Evolutionary conservation across 73 alveolate species (phyloP), one percentile per base, ranked within the genome.

Genomic region (Paramecium caudatum): DNA sequence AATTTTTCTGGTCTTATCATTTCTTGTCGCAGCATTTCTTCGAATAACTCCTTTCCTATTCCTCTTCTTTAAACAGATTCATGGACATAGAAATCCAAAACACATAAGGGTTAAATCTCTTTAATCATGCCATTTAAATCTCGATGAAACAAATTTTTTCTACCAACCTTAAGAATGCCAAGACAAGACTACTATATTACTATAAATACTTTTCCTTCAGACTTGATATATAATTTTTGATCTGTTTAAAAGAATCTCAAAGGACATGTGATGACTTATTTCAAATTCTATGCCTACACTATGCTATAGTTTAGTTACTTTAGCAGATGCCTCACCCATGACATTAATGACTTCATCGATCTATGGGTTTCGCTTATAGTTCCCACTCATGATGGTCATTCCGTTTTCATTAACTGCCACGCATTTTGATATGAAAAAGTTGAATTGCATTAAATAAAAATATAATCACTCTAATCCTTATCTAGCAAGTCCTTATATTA

Each of bases 41-140:
- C 96, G 87, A 93, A 97, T 69, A 97, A 91, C 16, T 91, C 95
- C 91, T 96, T 96, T 45, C 99, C 99, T 46, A 91, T 78, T 10
- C 99, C 99, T 36, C 90, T 48, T 82, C 99, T 95, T 82, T 97
- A 94, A 68, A 93, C 91, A 15, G 94, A 90, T 80, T 97, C 99
- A 91, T 94, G 98, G 5, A 97, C 99, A 74, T 97, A 97, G 91
- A 97, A 97, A 86, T 97, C 99, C 39, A 97, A 88, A 15, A 97
- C 99, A 91, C 99, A 97, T 10, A 96, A 82, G 17, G 99, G 99
- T 48, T 91, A 83, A 36, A 97, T 94, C 91, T 97, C 99, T 30
- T 63, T 90, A 9, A 95, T 93, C 45, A 74, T 47, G 21, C 99
- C 99, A 23, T 84, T 61, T 47, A 87, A 95, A 91, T 95, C 95